Conservation (phyloP, 192 early-diverging fungal genomes). For the Gorgonomyces haynaldii region DNA sequence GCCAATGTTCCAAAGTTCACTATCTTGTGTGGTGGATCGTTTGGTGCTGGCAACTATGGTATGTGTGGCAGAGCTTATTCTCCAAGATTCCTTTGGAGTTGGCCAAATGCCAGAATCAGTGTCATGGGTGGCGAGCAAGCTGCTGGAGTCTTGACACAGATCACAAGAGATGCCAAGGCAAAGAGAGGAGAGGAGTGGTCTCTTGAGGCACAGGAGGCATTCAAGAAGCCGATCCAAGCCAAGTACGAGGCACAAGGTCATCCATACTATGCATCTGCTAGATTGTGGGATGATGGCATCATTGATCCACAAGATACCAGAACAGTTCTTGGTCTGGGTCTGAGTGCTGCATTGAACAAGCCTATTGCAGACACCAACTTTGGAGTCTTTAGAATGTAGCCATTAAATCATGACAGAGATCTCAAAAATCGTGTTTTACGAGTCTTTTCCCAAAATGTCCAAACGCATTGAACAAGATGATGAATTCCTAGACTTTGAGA, state of each 20-base stretch:
- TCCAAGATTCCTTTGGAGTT: slow-evolving; percentile 93
- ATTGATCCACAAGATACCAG: slow-evolving; percentile 84
- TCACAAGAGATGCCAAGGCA: slow-evolving; percentile 68
- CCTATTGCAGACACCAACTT: slow-evolving; percentile 63
- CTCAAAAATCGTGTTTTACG: too few relatives aligned
- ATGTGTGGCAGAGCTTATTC: slow-evolving; percentile 93
- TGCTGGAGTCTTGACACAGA: slow-evolving; percentile 77
- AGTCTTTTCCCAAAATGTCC: too few relatives aligned
- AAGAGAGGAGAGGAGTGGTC: slow-evolving; percentile 70
- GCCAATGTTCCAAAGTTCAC: slow-evolving; percentile 91
- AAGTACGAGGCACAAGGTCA: slow-evolving; percentile 89
- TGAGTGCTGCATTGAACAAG: slow-evolving; percentile 67
- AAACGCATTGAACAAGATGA: too few relatives aligned
- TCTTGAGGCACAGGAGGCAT: slow-evolving; percentile 60
- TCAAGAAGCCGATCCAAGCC: slow-evolving; percentile 72
- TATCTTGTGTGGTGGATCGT: slow-evolving; percentile 41
- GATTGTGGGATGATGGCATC: slow-evolving; percentile 92
- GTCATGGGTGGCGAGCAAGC: slow-evolving; percentile 99
- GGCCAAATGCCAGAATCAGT: slow-evolving; percentile 80
- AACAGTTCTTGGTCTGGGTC: slow-evolving; percentile 69
- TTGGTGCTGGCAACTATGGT: slow-evolving; percentile 79
- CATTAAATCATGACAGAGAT: background rate
- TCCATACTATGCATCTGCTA: slow-evolving; percentile 80
- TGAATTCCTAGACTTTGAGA: too few relatives aligned
- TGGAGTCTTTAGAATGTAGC: slow-evolving; percentile 96